Base-by-base conservation (phyloP, 768 basidiomycete species). In the Dacryopinax primogenitus region DNA sequence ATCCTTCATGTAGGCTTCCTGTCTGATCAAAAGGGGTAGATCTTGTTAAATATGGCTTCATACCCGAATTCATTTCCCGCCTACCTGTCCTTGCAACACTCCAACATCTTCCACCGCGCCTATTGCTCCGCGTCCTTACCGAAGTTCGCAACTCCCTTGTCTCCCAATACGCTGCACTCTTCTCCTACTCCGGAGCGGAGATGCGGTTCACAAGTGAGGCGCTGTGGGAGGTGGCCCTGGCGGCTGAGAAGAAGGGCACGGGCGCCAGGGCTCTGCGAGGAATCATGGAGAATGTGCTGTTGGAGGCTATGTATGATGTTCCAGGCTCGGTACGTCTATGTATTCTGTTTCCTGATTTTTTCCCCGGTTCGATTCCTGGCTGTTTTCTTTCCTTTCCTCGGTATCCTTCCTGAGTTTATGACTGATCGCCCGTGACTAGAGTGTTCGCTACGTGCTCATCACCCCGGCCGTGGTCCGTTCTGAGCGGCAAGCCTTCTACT, bases 41-140 rank as follows among this genome's bases (percentile, higher is more conserved):
- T 77, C 81, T 97, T 11, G 82, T 88, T 2, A 84, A 86, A 80
- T 96, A 87, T 67, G 93, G 93, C 1, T 89, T 96, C 68, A 97
- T 97, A 66, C 94, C 94, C 26, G 94, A 98, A 65, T 97, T 98
- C 70, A 82, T 95, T 62, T 92, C 90, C 18, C 88, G 95, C 32
- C 76, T 96, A n/a, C 94, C 94, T 3, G 87, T 92, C n/a, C 81
- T 93, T 35, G 89, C 94, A 2, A 85, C 91, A 0, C 81, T 98
- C 4, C 75, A 86, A 4, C 87, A 89, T 4, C 80, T 97, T 1
- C 87, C 88, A 3, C 81, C 88, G 11, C 72, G 83, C 12, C 95
- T 97, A 74, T 80, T 98, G 18, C 83, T 92, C 30, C 83, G 87
- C n/a, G 90, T 97, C 66, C 80, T 98, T 44, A 90, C 89, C 1